phyloP scores from a whole-genome alignment of 345 rosid species.

The Syzygium aqueum region DNA sequence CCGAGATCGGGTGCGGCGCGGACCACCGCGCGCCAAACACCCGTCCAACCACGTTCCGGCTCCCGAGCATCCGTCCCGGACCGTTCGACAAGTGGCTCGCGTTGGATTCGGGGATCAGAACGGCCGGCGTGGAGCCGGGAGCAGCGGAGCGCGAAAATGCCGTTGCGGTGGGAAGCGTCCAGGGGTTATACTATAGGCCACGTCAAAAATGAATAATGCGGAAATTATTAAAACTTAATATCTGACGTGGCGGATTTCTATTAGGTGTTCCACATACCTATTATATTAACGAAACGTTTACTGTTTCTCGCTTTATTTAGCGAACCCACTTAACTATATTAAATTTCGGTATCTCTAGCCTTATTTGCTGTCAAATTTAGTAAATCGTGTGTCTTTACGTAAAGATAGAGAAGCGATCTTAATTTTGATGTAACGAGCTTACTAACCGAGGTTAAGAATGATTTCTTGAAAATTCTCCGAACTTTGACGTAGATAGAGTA shows the following conservation, averaged over 20 bases:
- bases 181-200: background rate
- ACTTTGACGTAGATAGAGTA: background rate
- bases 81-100: background rate
- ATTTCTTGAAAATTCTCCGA: too few species aligned
- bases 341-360: background rate
- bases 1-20: background rate
- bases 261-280: background rate
- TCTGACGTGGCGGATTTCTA: background rate
- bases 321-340: background rate
- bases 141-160: background rate
- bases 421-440: background rate
- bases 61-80: background rate
- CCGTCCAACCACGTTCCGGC: background rate
- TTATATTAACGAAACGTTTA: background rate
- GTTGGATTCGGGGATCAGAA: background rate
- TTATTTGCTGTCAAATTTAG: background rate
- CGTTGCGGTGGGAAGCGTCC: background rate
- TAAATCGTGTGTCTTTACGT: background rate
- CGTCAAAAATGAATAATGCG: background rate
- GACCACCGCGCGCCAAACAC: background rate
- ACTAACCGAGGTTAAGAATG: too few species aligned
- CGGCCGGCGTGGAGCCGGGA: background rate
- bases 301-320: background rate
- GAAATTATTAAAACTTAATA: background rate
- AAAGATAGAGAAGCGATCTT: rapidly evolving